Evolutionary conservation across 805 yeast species (phyloP).

Genomic region (Schwanniomyces yamadae): DNA sequence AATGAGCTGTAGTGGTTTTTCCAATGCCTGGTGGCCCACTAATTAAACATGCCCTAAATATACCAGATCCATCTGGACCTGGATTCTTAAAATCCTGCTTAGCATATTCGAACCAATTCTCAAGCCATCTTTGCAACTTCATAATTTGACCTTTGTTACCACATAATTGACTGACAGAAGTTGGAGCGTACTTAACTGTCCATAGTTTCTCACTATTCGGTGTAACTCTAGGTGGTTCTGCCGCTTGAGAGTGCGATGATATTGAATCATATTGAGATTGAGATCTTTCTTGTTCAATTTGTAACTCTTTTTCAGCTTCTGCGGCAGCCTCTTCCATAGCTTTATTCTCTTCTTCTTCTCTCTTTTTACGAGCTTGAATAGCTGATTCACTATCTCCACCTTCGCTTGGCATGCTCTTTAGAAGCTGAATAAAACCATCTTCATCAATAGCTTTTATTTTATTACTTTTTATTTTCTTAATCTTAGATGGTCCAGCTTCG

Average conservation of each 20-base stretch:
- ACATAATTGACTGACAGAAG: slow-evolving; percentile 70
- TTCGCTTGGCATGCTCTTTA: slow-evolving; percentile 79
- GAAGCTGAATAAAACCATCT: slow-evolving; percentile 75
- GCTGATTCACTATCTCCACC: slow-evolving; percentile 90
- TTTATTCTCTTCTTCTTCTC: slow-evolving; percentile 62
- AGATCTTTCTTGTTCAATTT: slow-evolving; percentile 10
- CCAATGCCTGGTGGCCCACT: slow-evolving; percentile 90
- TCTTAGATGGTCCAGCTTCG: slow-evolving; percentile 96
- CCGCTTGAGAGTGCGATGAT: slow-evolving; percentile 3
- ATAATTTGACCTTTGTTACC: slow-evolving; percentile 82
- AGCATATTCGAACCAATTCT: slow-evolving; percentile 65
- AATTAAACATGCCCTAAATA: slow-evolving; percentile 78
- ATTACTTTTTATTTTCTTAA: slow-evolving; percentile 70
- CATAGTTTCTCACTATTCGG: slow-evolving; percentile 69
- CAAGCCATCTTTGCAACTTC: slow-evolving; percentile 71
- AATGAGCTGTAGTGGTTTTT: slow-evolving; percentile 78
- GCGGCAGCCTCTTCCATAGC: slow-evolving; percentile 49
- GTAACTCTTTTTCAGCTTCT: slow-evolving; percentile 29
- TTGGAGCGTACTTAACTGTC: slow-evolving; percentile 94
- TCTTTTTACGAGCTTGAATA: slow-evolving; percentile 64
- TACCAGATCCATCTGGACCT: slow-evolving; percentile 64
- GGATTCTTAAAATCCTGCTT: slow-evolving; percentile 55
- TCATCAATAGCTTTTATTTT: slow-evolving; percentile 82
- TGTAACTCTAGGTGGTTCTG: slow-evolving; percentile 15
- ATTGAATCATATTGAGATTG: slow-evolving; percentile 6